Conservation (phyloP, 345 rosid genomes). For the Eucalyptus cloeziana region DNA sequence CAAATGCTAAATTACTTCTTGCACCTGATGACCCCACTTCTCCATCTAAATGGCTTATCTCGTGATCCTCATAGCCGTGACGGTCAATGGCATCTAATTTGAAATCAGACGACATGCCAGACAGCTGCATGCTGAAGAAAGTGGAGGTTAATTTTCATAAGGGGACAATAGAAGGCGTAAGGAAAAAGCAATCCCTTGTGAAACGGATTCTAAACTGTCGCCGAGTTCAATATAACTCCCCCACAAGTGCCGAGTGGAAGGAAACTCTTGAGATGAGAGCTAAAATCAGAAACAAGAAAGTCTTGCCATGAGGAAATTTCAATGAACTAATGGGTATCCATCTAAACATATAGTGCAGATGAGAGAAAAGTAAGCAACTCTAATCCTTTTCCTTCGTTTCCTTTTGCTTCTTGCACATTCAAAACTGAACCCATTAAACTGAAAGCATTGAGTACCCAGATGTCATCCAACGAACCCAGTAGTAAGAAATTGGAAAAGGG, state of each 20-base stretch:
- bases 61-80: slow-evolving; percentile 18
- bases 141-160: neutral
- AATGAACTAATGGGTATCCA: neutral
- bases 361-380: neutral
- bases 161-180: neutral
- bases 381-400: neutral
- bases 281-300: neutral
- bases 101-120: slow-evolving; percentile 30
- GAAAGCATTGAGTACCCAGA: neutral
- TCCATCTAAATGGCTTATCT: slow-evolving; percentile 9
- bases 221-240: neutral
- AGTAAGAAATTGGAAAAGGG: neutral
- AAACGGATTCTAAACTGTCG: neutral
- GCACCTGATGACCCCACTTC: slow-evolving; percentile 2
- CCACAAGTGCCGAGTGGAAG: neutral
- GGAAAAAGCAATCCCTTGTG: neutral
- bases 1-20: slow-evolving; percentile 10
- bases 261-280: neutral
- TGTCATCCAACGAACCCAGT: neutral
- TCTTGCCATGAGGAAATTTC: neutral
- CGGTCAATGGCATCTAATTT: slow-evolving; percentile 28
- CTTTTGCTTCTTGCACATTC: neutral
- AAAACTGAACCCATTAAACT: neutral
- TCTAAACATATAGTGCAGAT: neutral
- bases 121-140: slow-evolving; percentile 6